Conservation (phyloP, 352 stramenopile species). For the Globisporangium emineosum region DNA sequence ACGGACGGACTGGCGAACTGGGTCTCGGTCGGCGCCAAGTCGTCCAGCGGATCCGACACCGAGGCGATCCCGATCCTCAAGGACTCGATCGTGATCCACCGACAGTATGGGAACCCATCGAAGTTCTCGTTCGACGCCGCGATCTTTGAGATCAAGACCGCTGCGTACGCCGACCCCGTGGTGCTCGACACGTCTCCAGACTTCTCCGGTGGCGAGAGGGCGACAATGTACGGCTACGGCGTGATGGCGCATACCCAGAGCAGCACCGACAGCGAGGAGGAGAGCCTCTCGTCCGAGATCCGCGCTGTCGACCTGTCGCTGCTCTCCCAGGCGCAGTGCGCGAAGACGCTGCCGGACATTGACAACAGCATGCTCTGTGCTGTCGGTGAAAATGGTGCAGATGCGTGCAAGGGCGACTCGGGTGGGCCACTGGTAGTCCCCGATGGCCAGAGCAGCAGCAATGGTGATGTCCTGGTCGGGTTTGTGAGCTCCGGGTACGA, state of each 20-base stretch:
- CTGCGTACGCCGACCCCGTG: conserved; percentile 24
- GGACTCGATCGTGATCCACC: conserved; percentile 22
- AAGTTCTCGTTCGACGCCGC: conserved; percentile 30
- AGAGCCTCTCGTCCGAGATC: conserved; percentile 20
- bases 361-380: conserved; percentile 33
- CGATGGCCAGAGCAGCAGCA: neutral
- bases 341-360: conserved; percentile 19
- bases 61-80: conserved; percentile 27
- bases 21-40: conserved; percentile 25
- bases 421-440: conserved; percentile 30
- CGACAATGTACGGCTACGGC: conserved; percentile 34
- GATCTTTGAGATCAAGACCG: conserved; percentile 28
- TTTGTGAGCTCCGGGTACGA: conserved; percentile 37
- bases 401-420: conserved; percentile 39
- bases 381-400: conserved; percentile 16
- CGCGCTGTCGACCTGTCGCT: conserved; percentile 23
- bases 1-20: conserved; percentile 25
- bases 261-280: conserved; percentile 3
- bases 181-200: conserved; percentile 19
- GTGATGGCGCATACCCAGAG: neutral
- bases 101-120: conserved; percentile 21
- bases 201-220: conserved; percentile 19
- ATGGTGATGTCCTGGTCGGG: conserved; percentile 24
- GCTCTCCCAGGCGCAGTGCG: conserved; percentile 21
- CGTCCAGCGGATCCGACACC: conserved; percentile 18